Evolutionary conservation across 2,329 filamentous ascomycete species (phyloP).

Genomic region (Exophiala sp.): DNA sequence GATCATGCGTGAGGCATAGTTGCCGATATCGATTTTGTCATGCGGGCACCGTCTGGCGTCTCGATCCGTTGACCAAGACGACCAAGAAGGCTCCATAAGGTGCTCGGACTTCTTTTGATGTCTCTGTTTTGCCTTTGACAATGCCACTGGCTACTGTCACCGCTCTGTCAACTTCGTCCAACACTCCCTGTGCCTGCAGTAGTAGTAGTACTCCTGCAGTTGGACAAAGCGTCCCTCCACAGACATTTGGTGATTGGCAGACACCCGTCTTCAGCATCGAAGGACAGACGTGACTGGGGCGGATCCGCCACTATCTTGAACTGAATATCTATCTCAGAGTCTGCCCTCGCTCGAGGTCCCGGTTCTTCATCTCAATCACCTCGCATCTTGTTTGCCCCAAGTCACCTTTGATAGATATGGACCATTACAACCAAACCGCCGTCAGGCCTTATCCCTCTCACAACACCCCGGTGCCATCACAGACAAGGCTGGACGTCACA

Average conservation of each 20-base stretch:
- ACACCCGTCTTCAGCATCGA: slow-evolving; percentile 1
- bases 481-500: slow-evolving; percentile 2
- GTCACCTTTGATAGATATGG: slow-evolving; percentile 6
- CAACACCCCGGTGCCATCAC: slow-evolving; percentile 5
- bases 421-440: slow-evolving; percentile 12
- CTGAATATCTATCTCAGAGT: slow-evolving; percentile 15
- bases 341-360: slow-evolving; percentile 8
- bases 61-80: slow-evolving; percentile 11
- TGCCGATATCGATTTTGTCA: slow-evolving; percentile 9
- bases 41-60: slow-evolving; percentile 11
- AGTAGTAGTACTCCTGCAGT: slow-evolving; percentile 19
- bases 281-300: slow-evolving; percentile 5
- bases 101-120: slow-evolving; percentile 15
- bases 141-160: slow-evolving; percentile 14
- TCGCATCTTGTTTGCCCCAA: slow-evolving; percentile 3
- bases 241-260: slow-evolving; percentile 15
- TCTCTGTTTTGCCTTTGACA: slow-evolving; percentile 11
- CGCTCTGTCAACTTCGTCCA: slow-evolving; percentile 15
- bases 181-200: slow-evolving; percentile 16
- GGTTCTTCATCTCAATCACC: slow-evolving; percentile 3
- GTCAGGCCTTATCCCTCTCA: slow-evolving; percentile 15
- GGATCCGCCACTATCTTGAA: slow-evolving; percentile 10
- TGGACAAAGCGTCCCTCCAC: slow-evolving; percentile 18
- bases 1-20: slow-evolving; percentile 10
- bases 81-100: slow-evolving; percentile 9